Base-by-base conservation (phyloP, 169 alveolate species). In the Plasmodium knowlesi region DNA sequence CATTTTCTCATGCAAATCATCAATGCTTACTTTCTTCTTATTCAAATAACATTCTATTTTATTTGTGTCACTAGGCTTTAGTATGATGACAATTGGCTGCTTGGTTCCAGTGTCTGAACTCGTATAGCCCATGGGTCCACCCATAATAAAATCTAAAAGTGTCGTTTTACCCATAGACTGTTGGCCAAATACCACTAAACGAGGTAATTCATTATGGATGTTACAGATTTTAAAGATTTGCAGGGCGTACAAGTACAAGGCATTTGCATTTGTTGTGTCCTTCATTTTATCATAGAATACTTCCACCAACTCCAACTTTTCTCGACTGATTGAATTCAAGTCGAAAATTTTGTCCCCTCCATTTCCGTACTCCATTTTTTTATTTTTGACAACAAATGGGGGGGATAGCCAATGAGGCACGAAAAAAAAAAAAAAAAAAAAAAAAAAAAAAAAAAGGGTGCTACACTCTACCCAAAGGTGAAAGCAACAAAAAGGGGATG, bases 91-190 rank as follows among this genome's bases (percentile, higher is more conserved):
- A 30, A 97, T 98, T 1, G 99, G 99, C 85, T 98, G 98, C 61
- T 96, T 96, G 12, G 99, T 97, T 19, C 98, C 99, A n/a, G 98
- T 97, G 84, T 97, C 98, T 1, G 98, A 96, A 84, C 98, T 95
- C 9, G 97, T 95, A 94, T 97, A 97, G 1, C 99, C 99, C 78
- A 97, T 96, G 4, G 99, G 99, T 25, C 98, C 98, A 10, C 99
- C 99, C 98, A 97, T 97, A 76, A 97, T 97, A 84, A 94, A 97
- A 85, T 97, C 99, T 53, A 96, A 93, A 39, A 97, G 96, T 1
- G 99, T 97, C 9, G 99, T 97, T 81, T 97, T 97, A 28, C 98
- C 99, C 99, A 97, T 97, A 46, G 98, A 96, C 94, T 97, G 99
- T 73, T 97, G 99, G 8, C 99, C 99, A 72, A 97, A 97, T 37